A percentile compares a stretch with the other conserved stretches of the same genome.
Conservation (phyloP, 75 land plant species). For the Selaginella tamariscina region DNA sequence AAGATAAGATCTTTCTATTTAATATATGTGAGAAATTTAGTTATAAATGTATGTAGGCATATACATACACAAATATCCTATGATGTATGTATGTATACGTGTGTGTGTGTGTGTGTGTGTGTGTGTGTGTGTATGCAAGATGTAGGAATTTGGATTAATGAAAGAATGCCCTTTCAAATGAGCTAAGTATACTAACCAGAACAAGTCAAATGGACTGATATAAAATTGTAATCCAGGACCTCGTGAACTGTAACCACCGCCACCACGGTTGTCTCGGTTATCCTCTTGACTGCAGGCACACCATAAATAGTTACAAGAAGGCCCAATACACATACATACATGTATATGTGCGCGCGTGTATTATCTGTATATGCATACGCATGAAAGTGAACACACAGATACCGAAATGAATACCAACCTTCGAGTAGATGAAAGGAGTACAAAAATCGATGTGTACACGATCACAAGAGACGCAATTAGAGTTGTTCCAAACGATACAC, state of each 20-base stretch:
- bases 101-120: too few species aligned
- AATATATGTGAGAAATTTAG: too few species aligned
- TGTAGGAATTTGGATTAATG: too few species aligned
- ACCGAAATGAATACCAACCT: conserved; percentile 34
- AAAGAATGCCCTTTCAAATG: neutral
- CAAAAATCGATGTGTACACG: conserved; percentile 85
- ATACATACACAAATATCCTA: too few species aligned
- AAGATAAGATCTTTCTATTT: too few species aligned
- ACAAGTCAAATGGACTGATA: conserved; percentile 65
- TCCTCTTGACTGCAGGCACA: conserved; percentile 54
- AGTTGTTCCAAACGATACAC: conserved; percentile 92
- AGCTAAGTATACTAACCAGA: conserved; percentile 62
- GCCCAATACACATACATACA: too few species aligned
- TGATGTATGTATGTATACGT: too few species aligned
- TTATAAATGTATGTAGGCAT: too few species aligned
- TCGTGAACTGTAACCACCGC: conserved; percentile 31
- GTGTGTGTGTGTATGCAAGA: too few species aligned
- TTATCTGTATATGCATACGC: neutral
- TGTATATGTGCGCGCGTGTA: too few species aligned
- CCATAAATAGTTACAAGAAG: too few species aligned
- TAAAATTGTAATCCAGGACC: conserved; percentile 47
- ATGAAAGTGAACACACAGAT: conserved; percentile 3
- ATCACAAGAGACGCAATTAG: conserved; percentile 81
- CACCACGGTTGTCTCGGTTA: conserved; percentile 77
- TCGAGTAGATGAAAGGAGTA: conserved; percentile 52